Evolutionary conservation across 1,284 basidiomycete species (phyloP).

Genomic region (Fomitopsis betulina): DNA sequence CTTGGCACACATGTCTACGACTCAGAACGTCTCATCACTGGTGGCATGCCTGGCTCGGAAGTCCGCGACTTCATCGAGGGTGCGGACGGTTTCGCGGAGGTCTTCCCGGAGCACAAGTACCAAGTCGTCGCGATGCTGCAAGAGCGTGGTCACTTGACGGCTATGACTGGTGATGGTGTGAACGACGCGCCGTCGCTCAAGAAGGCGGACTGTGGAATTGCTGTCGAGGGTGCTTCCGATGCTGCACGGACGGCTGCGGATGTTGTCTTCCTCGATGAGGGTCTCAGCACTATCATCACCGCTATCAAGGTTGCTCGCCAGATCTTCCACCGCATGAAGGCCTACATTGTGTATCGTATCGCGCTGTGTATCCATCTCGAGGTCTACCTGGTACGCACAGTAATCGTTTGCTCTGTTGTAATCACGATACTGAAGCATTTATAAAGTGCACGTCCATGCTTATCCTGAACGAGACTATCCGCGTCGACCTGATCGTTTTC

Average conservation of each 20-base stretch:
- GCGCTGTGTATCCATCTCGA: conserved; percentile 11
- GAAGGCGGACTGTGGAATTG: conserved; percentile 11
- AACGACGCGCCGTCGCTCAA: conserved; percentile 10
- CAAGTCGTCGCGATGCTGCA: conserved; percentile 10
- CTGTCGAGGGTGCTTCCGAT: conserved; percentile 9
- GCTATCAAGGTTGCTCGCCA: conserved; percentile 10
- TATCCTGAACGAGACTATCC: conserved; percentile 10
- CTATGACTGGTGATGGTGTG: conserved; percentile 9
- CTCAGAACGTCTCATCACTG: conserved; percentile 8
- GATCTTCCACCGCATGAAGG: conserved; percentile 11
- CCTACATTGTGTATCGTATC: conserved; percentile 10
- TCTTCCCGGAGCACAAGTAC: conserved; percentile 11
- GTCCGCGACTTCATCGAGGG: conserved; percentile 10
- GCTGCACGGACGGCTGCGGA: conserved; percentile 8
- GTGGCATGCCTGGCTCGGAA: conserved; percentile 8
- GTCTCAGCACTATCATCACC: conserved; percentile 11
- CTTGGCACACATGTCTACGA: conserved; percentile 11
- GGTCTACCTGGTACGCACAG: conserved; percentile 5
- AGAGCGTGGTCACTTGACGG: conserved; percentile 9
- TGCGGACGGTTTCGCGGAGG: conserved; percentile 10
- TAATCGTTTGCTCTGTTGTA: neutral
- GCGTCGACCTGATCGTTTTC: conserved; percentile 9
- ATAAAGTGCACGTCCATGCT: conserved; percentile 6
- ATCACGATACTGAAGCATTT: neutral
- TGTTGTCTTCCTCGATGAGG: conserved; percentile 9